A percentile compares a stretch with the other conserved stretches of the same genome.
phyloP scores from a whole-genome alignment of 768 basidiomycete species.

The Pleurotus djamor region DNA sequence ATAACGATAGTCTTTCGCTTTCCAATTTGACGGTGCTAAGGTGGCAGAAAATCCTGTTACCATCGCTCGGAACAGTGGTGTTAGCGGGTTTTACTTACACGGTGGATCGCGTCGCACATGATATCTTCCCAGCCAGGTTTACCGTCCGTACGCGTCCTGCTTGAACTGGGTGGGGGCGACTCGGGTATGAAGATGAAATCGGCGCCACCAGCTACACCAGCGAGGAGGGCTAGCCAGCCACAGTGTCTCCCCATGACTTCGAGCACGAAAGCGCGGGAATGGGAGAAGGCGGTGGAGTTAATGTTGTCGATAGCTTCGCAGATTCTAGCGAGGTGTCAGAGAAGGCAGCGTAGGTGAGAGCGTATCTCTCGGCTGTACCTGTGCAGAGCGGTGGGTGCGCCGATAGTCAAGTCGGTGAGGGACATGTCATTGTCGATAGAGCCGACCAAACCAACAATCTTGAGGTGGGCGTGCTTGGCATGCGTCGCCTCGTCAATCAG shows the following conservation, averaged over 20 bases:
- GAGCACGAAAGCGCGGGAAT: constrained; percentile 96
- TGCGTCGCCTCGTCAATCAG: constrained; percentile 76
- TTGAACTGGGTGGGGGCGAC: constrained; percentile 57
- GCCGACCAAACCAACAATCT: constrained; percentile 97
- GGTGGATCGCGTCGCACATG: constrained; percentile 84
- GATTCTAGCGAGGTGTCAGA: constrained; percentile 36
- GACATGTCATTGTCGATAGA: constrained; percentile 99
- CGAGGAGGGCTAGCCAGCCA: constrained; percentile 96
- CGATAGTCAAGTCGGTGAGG: constrained; percentile 96
- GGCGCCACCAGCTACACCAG: constrained; percentile 89
- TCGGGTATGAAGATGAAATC: constrained; percentile 99
- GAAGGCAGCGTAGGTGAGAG: neutral
- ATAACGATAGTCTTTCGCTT: constrained; percentile 99
- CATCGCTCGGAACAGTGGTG: neutral
- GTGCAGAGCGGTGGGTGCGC: constrained; percentile 92
- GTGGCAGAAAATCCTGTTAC: neutral
- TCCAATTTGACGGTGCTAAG: constrained; percentile 84
- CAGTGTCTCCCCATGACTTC: constrained; percentile 99
- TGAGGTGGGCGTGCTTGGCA: constrained; percentile 75
- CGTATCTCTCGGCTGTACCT: constrained; percentile 28
- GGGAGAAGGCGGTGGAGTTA: constrained; percentile 93
- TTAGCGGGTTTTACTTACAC: constrained; percentile 42
- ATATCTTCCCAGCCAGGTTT: constrained; percentile 82
- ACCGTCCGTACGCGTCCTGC: constrained; percentile 17
- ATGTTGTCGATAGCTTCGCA: constrained; percentile 99